phyloP scores from a whole-genome alignment of 108 stramenopile genomes.

The Cyclotella baltica region DNA sequence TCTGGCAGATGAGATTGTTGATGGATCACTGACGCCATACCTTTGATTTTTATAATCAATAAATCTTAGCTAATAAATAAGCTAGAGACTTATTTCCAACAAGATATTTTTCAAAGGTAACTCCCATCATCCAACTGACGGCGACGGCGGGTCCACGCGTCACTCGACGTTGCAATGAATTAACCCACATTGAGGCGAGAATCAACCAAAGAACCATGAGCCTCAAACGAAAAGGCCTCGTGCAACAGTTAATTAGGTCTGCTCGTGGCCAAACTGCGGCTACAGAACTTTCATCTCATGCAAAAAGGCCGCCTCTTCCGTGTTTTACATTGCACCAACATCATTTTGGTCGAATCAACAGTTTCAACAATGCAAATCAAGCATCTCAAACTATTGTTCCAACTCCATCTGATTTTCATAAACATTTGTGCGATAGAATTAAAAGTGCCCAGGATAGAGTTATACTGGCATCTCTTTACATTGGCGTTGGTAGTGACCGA shows the following conservation, averaged over 20 bases:
- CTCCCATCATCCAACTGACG: no score
- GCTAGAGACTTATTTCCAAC: no score
- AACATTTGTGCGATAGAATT: conserved; percentile 64
- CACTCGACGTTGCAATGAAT: no score
- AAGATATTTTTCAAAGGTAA: no score
- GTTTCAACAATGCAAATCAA: neutral
- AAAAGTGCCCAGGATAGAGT: conserved; percentile 70
- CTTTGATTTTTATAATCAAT: no score
- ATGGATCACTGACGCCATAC: no score
- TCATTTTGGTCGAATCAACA: conserved; percentile 32
- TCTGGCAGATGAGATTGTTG: no score
- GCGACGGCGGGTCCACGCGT: neutral
- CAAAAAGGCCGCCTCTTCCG: conserved; percentile 10
- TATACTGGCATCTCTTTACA: conserved; percentile 77
- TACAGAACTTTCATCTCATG: neutral
- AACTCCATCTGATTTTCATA: conserved; percentile 76
- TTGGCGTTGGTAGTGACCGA: conserved; percentile 67
- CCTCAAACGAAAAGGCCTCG: neutral
- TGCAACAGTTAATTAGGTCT: conserved; percentile 27
- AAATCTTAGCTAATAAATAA: no score
- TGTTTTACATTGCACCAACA: conserved; percentile 36
- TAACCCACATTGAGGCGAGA: no score
- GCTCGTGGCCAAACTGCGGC: conserved; percentile 26
- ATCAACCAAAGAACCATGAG: neutral
- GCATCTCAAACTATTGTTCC: neutral